Evolutionary conservation across 2,329 filamentous ascomycete genomes (phyloP).

Genomic region (Pseudopithomyces maydicus): DNA sequence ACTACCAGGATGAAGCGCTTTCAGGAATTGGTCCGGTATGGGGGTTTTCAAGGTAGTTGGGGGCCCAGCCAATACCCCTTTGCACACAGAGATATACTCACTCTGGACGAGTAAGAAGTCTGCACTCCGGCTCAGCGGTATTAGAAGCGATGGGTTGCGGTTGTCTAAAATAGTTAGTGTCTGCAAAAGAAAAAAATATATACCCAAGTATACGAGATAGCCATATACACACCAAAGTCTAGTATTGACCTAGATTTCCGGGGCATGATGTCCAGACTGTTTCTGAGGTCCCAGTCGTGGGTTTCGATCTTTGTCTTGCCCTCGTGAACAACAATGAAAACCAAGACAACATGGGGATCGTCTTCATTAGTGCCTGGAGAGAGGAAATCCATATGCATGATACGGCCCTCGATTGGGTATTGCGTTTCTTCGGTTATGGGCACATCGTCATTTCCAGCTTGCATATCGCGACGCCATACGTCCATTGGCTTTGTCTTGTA

Average conservation of each 20-base stretch:
- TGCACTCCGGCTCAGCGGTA: conserved; percentile 47
- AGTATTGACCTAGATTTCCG: conserved; percentile 33
- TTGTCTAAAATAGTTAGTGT: conserved; percentile 35
- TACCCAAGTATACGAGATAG: background rate
- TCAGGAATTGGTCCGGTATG: conserved; percentile 36
- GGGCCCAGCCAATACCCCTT: conserved; percentile 47
- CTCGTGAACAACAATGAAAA: conserved; percentile 62
- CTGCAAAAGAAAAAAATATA: background rate
- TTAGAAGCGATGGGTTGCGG: conserved; percentile 44
- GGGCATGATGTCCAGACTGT: conserved; percentile 31
- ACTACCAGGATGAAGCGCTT: conserved; percentile 52
- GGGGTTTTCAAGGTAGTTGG: conserved; percentile 24
- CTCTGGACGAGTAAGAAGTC: conserved; percentile 49
- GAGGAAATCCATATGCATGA: conserved; percentile 87
- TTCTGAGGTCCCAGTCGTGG: conserved; percentile 60
- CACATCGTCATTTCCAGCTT: conserved; percentile 49
- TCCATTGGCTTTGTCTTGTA: conserved; percentile 69
- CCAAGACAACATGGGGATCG: conserved; percentile 74
- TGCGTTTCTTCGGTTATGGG: conserved; percentile 64
- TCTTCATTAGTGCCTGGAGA: conserved; percentile 69
- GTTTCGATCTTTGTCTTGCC: conserved; percentile 54
- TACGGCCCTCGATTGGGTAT: conserved; percentile 64
- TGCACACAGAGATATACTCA: conserved; percentile 43
- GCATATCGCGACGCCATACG: conserved; percentile 54
- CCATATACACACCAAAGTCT: conserved; percentile 27